Evolutionary conservation across 495 filamentous ascomycete species (phyloP), one percentile per base, ranked within the genome.

Genomic region (Podospora fimiseda): DNA sequence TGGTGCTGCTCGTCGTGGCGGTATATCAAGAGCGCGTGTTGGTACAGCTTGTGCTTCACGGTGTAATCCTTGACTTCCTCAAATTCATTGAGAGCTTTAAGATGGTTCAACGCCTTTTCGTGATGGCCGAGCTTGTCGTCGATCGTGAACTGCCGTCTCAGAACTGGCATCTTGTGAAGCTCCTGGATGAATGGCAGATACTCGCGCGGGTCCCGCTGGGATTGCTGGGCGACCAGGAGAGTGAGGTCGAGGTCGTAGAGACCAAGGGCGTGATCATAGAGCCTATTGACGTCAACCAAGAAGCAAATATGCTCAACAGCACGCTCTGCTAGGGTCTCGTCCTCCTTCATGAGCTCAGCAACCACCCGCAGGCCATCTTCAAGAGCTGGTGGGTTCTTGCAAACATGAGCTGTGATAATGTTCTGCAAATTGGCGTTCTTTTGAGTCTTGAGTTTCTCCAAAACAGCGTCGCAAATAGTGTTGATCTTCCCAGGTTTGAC

Each of bases 271-370:
- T 88, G 85, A 53, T 96, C 88, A 61, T 93, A 98, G n/a, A 98
- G 80, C 48, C 80, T 82, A 63, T 96, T 93, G 16, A 93, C 84
- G 70, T 98, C 93, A 0, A 89, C 88, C 39, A 98, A 75, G 72
- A 96, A 98, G 74, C 90, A 96, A 57, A 97, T 95, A 58, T 98
- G 93, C 62, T 94, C 90, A 36, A 95, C 85, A 1, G 91, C 90
- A 64, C 83, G 81, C 56, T 96, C 88, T 3, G 86, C 85, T 55
- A 90, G 74, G 14, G 83, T 73, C 24, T 84, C 70, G 27, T 83
- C 77, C 58, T 84, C 72, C 46, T 77, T 80, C 76, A 88, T 81
- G 39, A 96, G 71, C 42, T 81, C 74, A 37, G 87, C 84, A 44
- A 95, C 85, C 23, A 95, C 79, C n/a, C 64, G 63, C 52, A 98